phyloP scores from a whole-genome alignment of 306 rosid species.

The Citrullus mucosospermus region DNA sequence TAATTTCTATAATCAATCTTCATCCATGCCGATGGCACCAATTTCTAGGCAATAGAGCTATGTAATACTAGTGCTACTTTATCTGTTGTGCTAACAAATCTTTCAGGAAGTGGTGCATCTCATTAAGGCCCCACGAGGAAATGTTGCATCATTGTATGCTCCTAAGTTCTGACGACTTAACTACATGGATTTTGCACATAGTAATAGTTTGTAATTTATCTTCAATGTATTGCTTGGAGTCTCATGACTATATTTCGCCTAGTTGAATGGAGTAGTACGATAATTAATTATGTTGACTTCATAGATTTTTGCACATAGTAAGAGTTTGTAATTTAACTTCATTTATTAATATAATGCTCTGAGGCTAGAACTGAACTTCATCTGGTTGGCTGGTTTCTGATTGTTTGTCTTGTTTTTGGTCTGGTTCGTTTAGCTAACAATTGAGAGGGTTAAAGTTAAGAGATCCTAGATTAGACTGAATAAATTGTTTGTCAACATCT shows the following conservation, averaged over 20 bases:
- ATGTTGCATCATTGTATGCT: neutral
- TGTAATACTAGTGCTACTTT: neutral
- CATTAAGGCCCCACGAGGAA: neutral
- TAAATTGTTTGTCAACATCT: neutral
- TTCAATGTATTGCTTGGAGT: neutral
- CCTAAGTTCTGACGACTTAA: neutral
- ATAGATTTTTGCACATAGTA: slow-evolving; percentile 3
- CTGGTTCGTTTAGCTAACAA: neutral
- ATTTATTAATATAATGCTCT: neutral
- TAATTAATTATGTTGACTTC: neutral
- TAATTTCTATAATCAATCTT: slow-evolving; percentile 53
- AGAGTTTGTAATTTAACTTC: neutral
- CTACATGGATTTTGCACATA: slow-evolving; percentile 5
- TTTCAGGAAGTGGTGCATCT: slow-evolving; percentile 1
- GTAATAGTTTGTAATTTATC: neutral
- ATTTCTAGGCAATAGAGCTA: slow-evolving; percentile 61
- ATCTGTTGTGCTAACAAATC: slow-evolving; percentile 3
- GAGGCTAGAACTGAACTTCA: neutral
- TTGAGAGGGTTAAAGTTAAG: neutral
- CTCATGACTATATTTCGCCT: neutral
- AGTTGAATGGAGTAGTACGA: neutral
- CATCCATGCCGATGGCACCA: slow-evolving; percentile 79
- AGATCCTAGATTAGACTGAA: neutral
- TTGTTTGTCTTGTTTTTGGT: neutral
- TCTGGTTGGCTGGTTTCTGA: neutral